phyloP scores from a whole-genome alignment of 1,284 basidiomycete genomes.

The Tylopilus sp. region DNA sequence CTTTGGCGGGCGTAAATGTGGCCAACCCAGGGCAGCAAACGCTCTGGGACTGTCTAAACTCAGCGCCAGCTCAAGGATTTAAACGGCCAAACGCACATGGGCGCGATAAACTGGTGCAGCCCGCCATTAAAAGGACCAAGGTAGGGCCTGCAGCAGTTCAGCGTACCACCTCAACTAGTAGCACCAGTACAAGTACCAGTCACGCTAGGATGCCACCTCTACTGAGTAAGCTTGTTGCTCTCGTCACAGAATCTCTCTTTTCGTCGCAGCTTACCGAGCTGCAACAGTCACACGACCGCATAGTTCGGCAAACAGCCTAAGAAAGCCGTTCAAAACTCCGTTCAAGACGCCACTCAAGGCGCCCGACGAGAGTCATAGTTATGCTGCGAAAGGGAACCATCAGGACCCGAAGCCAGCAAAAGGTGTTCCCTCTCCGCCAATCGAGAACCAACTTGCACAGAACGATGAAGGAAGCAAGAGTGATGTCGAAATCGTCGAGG shows the following conservation, averaged over 20 bases:
- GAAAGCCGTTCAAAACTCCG: constrained; percentile 46
- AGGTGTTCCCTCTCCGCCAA: background rate
- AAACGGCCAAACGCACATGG: constrained; percentile 24
- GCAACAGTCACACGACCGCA: constrained; percentile 38
- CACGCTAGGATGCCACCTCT: constrained; percentile 25
- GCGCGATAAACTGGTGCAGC: constrained; percentile 8
- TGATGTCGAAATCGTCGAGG: constrained; percentile 20
- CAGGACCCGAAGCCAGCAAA: background rate
- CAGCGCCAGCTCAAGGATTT: constrained; percentile 18
- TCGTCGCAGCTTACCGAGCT: background rate
- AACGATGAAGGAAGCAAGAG: background rate
- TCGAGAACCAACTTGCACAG: background rate
- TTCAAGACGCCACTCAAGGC: constrained; percentile 43
- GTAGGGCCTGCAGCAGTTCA: constrained; percentile 18
- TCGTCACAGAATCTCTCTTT: background rate
- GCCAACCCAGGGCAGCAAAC: constrained; percentile 18
- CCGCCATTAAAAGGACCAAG: constrained; percentile 41
- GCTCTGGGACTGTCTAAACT: constrained; percentile 23
- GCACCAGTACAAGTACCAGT: too few species aligned
- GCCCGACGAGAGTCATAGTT: constrained; percentile 8
- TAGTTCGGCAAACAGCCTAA: constrained; percentile 39
- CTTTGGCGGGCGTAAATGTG: background rate
- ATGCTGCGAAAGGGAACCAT: background rate
- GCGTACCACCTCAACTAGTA: background rate
- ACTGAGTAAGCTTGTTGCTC: constrained; percentile 32